Evolutionary conservation across 2,329 filamentous ascomycete genomes (phyloP).

Genomic region (Aspergillus pseudonomiae): DNA sequence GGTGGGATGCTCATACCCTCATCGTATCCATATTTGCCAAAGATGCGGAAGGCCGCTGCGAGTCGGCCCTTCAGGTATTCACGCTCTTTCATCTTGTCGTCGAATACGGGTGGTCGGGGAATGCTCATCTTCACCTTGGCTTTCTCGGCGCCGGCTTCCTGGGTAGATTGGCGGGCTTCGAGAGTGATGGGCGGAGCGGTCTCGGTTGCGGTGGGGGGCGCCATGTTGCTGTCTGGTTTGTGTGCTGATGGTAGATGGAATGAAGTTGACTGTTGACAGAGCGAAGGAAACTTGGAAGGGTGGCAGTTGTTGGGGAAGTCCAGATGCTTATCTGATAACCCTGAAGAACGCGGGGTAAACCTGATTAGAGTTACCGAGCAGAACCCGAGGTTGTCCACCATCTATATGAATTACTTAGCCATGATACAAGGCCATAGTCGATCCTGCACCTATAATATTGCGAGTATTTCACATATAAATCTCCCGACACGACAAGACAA

Average conservation of each 20-base stretch:
- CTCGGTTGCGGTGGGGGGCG: constrained; percentile 33
- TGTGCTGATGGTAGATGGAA: not conserved
- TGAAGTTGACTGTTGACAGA: too few relatives aligned
- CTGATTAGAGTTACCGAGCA: not conserved
- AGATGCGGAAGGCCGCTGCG: constrained; percentile 60
- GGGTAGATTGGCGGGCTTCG: constrained; percentile 25
- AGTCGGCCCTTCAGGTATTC: constrained; percentile 59
- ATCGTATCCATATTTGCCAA: constrained; percentile 60
- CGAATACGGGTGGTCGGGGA: constrained; percentile 41
- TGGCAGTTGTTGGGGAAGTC: not conserved
- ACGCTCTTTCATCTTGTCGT: constrained; percentile 51
- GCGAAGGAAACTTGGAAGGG: too few relatives aligned
- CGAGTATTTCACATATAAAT: too few relatives aligned
- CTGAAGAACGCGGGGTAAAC: not conserved
- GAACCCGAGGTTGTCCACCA: not conserved
- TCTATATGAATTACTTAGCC: too few relatives aligned
- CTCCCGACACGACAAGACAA: too few relatives aligned
- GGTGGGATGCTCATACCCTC: constrained; percentile 39
- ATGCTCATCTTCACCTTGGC: constrained; percentile 37
- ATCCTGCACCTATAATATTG: too few relatives aligned
- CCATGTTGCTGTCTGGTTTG: constrained; percentile 21
- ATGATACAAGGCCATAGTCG: too few relatives aligned
- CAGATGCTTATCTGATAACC: not conserved
- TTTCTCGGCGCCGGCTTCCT: constrained; percentile 27
- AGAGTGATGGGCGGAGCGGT: constrained; percentile 19